Conservation (phyloP, 352 stramenopile genomes). For the Pythium phragmiticola region DNA sequence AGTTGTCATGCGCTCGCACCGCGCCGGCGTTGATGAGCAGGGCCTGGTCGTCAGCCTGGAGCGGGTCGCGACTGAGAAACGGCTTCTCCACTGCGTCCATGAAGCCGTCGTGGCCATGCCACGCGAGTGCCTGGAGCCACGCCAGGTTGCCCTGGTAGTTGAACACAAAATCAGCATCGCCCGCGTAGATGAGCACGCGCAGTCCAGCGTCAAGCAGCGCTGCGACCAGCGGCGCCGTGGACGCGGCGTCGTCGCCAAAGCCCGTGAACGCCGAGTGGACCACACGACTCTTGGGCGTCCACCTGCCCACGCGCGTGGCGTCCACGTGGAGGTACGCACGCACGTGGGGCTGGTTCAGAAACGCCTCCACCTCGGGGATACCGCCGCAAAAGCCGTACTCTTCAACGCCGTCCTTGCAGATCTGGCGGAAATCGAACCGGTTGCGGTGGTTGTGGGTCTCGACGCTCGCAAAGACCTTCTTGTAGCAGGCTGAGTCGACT, state of each 20-base stretch:
- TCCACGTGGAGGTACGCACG: constrained; percentile 19
- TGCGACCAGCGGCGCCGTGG: constrained; percentile 27
- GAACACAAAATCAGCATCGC: constrained; percentile 94
- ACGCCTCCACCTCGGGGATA: constrained; percentile 36
- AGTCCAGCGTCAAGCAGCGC: constrained; percentile 60
- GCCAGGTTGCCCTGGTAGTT: constrained; percentile 93
- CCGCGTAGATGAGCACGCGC: constrained; percentile 13
- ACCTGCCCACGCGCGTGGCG: constrained; percentile 85
- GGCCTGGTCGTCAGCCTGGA: background rate
- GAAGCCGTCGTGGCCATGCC: constrained; percentile 48
- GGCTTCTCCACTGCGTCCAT: too few species aligned
- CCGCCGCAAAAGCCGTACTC: constrained; percentile 28
- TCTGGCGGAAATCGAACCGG: constrained; percentile 25
- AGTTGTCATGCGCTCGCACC: constrained; percentile 19
- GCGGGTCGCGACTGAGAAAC: constrained; percentile 53
- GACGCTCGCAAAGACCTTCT: constrained; percentile 13
- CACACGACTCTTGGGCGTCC: constrained; percentile 26
- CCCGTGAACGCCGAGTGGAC: too few species aligned
- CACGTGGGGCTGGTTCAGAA: constrained; percentile 52
- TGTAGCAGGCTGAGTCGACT: too few species aligned
- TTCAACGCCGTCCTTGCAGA: background rate
- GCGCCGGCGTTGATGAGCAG: constrained; percentile 20
- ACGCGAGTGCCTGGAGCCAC: constrained; percentile 87
- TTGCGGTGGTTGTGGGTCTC: constrained; percentile 33
- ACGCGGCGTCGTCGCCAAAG: too few species aligned